These are phyloP conservation scores for Gaultheria prostrata DNA, from an alignment of 148 eudicot species.

Conservation along the genomic window DNA sequence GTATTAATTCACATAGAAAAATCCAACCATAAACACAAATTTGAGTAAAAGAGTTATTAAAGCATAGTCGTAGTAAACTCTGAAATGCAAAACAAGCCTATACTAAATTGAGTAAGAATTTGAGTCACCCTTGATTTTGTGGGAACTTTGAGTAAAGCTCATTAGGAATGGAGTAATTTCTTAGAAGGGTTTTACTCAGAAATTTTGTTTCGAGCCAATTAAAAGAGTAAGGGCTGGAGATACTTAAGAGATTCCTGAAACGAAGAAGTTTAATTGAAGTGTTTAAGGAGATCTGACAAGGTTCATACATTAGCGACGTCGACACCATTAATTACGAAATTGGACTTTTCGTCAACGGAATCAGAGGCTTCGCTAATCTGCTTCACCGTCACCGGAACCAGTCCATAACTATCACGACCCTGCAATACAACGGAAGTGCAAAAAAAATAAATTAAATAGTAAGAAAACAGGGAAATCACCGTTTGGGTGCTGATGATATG, in stretches of 20 bases:
- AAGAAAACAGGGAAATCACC: neutral
- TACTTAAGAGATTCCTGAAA: neutral
- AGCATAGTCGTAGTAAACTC: too few species aligned
- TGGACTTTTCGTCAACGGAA: conserved; percentile 56
- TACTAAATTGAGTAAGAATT: too few species aligned
- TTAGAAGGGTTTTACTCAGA: too few species aligned
- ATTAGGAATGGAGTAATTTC: too few species aligned
- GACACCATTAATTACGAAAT: conserved; percentile 57
- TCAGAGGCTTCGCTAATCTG: conserved; percentile 75
- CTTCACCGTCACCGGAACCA: conserved; percentile 74
- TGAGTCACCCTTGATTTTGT: too few species aligned
- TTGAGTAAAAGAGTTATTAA: too few species aligned
- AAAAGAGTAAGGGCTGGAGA: too few species aligned
- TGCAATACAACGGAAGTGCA: conserved; percentile 21
- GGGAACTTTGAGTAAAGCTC: too few species aligned
- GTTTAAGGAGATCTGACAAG: neutral
- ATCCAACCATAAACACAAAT: too few species aligned
- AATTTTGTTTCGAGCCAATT: too few species aligned
- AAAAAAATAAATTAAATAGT: neutral
- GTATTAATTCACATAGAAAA: too few species aligned
- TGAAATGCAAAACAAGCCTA: too few species aligned
- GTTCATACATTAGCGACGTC: conserved; percentile 57
- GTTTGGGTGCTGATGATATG: neutral
- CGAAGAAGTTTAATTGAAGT: neutral
- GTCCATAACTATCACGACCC: conserved; percentile 57